Base-by-base conservation (phyloP, 2,329 filamentous ascomycete genomes). In the Sclerotinia trifoliorum region DNA sequence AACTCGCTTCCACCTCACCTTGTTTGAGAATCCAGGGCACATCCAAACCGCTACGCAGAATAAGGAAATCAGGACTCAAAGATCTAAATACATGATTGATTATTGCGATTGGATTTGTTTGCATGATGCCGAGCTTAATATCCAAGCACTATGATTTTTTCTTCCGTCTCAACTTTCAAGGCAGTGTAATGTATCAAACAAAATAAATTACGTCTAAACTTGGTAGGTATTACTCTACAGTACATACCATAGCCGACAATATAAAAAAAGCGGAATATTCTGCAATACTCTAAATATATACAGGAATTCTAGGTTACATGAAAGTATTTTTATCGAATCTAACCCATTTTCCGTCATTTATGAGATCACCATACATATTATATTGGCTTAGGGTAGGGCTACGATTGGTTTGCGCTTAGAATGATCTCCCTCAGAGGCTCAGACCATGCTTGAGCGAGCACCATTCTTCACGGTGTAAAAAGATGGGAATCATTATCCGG, bases 1-100 rank as follows among this genome's bases (percentile, higher is more conserved):
- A 80, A 80, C 79, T 80, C 79, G 78, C 78, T 80, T 80, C 68
- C 71, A 71, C 76, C 75, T 77, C 78, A 78, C 70, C 70, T 71
- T 75, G 78, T 68, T 64, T 55, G 60, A 49, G 51, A 68, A 56
- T 68, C 44, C 19, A 11, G 35, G 44, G 49, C 66, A 46, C 29
- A 26, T 39, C 39, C 52, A 49, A 54, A 67, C 48, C 24, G 48
- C 26, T 21, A 46, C 24, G 46, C 24, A 21, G n/a, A 26, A 17
- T 5, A 55, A 65, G 5, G n/a, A 62, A 13, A 35, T 26, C 7
- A 13, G 32, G n/a, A 56, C 21, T 11, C 19, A 63, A n/a, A 63
- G 60, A 26, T 42, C n/a, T 24, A 10, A 39, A 49, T 7, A 19
- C n/a, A 5, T 39, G 46, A 39, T 63, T 63, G 21, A 19, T 21